A percentile compares a stretch with the other conserved stretches of the same genome.
phyloP scores from a whole-genome alignment of 495 filamentous ascomycete species.

The Podospora australis region DNA sequence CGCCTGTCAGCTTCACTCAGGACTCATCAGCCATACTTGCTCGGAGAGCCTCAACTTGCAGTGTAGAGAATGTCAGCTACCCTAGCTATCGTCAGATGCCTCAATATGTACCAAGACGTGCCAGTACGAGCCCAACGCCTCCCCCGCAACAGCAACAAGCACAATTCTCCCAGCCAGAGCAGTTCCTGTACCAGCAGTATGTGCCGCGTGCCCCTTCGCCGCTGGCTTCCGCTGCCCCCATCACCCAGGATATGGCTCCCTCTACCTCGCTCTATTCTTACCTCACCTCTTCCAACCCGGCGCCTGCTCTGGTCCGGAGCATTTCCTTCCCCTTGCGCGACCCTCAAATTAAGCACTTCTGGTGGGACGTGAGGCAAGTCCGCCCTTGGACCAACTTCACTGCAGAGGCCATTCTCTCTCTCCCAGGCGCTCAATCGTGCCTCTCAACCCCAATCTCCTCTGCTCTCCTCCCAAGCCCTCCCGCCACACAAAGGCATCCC shows the following conservation, averaged over 20 bases:
- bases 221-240: constrained; percentile 32
- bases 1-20: constrained; percentile 57
- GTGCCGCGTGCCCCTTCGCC: constrained; percentile 46
- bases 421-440: constrained; percentile 66
- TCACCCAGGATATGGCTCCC: constrained; percentile 35
- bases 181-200: constrained; percentile 41
- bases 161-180: constrained; percentile 27
- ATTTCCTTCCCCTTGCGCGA: constrained; percentile 64
- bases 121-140: constrained; percentile 25
- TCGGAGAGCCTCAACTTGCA: constrained; percentile 60
- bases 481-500: constrained; percentile 52
- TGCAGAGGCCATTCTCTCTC: constrained; percentile 60
- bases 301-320: constrained; percentile 73
- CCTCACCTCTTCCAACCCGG: constrained; percentile 70
- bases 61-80: constrained; percentile 59
- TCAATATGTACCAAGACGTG: constrained; percentile 48
- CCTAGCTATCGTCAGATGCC: constrained; percentile 79
- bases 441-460: constrained; percentile 62
- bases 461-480: constrained; percentile 55
- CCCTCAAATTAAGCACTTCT: constrained; percentile 72
- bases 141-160: constrained; percentile 29
- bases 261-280: constrained; percentile 71
- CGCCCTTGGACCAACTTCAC: constrained; percentile 76
- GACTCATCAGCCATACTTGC: constrained; percentile 43
- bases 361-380: constrained; percentile 90